Conservation (phyloP, 2,329 filamentous ascomycete genomes). For the Fusarium tricinctum region DNA sequence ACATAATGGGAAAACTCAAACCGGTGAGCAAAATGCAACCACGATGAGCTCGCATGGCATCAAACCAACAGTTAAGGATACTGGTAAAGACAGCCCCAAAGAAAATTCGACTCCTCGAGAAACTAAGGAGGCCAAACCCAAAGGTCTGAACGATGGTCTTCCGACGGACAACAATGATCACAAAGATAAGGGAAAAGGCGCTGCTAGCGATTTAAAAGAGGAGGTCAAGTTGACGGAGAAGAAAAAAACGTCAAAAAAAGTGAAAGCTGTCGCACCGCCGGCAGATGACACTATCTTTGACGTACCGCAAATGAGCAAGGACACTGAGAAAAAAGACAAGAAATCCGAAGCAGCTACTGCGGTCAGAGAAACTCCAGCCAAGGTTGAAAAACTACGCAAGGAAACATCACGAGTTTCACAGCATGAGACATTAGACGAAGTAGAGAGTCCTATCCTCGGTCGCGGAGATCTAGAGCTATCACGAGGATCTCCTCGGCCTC, state of each 20-base stretch:
- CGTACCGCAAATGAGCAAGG: conserved; percentile 19
- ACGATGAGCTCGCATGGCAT: conserved; percentile 2
- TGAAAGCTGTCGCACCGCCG: not conserved
- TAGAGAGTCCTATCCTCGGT: conserved; percentile 59
- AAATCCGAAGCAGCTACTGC: conserved; percentile 13
- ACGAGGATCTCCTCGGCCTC: conserved; percentile 43
- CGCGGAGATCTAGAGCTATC: conserved; percentile 43
- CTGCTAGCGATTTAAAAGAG: conserved; percentile 17
- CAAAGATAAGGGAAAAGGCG: conserved; percentile 21
- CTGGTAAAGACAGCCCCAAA: conserved; percentile 50
- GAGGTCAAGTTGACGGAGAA: conserved; percentile 9
- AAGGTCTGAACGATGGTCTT: conserved; percentile 44
- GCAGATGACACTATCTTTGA: conserved; percentile 5
- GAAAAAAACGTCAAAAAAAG: conserved; percentile 11
- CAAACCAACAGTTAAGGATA: not conserved
- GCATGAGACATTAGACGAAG: conserved; percentile 49
- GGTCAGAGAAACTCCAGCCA: conserved; percentile 40
- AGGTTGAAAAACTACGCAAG: conserved; percentile 42
- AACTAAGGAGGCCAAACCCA: not conserved
- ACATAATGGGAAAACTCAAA: not conserved
- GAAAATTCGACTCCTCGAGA: conserved; percentile 15
- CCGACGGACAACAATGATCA: conserved; percentile 46
- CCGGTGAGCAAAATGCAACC: not conserved
- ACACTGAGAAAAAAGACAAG: conserved; percentile 12
- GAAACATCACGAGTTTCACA: conserved; percentile 42